phyloP scores from a whole-genome alignment of 2,329 filamentous ascomycete species.

The Phialophora tarda region DNA sequence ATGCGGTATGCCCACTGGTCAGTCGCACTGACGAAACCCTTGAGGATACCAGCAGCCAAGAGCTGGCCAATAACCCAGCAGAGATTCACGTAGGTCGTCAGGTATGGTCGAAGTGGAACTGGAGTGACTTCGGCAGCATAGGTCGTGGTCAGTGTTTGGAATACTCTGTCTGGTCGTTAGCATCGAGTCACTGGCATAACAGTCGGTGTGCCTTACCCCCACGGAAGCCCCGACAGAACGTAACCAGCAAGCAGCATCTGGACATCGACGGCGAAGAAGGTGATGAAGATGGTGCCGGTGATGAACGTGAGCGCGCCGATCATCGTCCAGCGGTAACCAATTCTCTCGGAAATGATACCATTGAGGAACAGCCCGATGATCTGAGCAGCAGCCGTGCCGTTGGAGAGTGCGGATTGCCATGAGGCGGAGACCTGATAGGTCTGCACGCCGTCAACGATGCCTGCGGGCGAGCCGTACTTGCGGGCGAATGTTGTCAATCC shows the following conservation, averaged over 20 bases:
- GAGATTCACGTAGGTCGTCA: slow-evolving; percentile 48
- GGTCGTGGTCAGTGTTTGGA: slow-evolving; percentile 45
- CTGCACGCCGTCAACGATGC: slow-evolving; percentile 33
- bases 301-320: slow-evolving; percentile 40
- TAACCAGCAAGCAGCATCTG: slow-evolving; percentile 46
- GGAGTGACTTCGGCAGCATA: slow-evolving; percentile 50
- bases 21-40: slow-evolving; percentile 40
- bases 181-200: neutral
- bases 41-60: slow-evolving; percentile 46
- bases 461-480: slow-evolving; percentile 33
- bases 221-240: slow-evolving; percentile 50
- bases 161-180: slow-evolving; percentile 32
- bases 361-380: slow-evolving; percentile 40
- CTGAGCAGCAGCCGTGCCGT: slow-evolving; percentile 38
- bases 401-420: slow-evolving; percentile 55
- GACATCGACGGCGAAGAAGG: slow-evolving; percentile 50
- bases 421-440: slow-evolving; percentile 38
- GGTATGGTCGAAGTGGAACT: slow-evolving; percentile 43
- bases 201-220: slow-evolving; percentile 34
- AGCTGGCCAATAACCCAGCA: slow-evolving; percentile 52
- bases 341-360: slow-evolving; percentile 49
- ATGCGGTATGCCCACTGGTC: slow-evolving; percentile 48
- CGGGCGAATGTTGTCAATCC: slow-evolving; percentile 35
- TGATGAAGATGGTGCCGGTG: slow-evolving; percentile 45
- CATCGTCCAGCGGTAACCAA: slow-evolving; percentile 49